Percentiles rank a stretch among this genome's conserved stretches.
phyloP scores from a whole-genome alignment of 768 basidiomycete genomes.

The Lentinula sp. region DNA sequence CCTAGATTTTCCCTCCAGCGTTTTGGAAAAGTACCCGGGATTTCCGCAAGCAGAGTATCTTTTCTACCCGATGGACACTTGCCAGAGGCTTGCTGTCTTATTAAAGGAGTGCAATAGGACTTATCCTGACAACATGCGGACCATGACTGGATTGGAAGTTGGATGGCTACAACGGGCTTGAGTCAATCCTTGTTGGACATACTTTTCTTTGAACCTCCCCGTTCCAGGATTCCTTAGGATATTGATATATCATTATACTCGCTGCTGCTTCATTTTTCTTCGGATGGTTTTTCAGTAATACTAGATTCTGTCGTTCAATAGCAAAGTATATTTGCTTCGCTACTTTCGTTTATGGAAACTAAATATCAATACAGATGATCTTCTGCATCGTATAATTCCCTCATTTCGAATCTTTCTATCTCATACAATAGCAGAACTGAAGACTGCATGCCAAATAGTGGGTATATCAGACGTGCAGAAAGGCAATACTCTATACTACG shows the following conservation, averaged over 20 bases:
- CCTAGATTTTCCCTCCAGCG: conserved; percentile 23
- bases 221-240: neutral
- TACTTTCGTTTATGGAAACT: too few species aligned
- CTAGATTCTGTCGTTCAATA: neutral
- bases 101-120: conserved; percentile 73
- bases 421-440: too few species aligned
- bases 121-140: conserved; percentile 70
- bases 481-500: too few species aligned
- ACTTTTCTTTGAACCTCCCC: neutral
- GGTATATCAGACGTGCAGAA: too few species aligned
- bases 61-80: conserved; percentile 75
- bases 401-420: too few species aligned
- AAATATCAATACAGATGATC: too few species aligned
- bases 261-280: neutral
- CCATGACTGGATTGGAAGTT: conserved; percentile 77
- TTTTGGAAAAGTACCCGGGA: conserved; percentile 67
- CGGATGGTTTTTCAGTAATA: neutral
- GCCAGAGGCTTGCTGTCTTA: conserved; percentile 60
- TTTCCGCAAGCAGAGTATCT: conserved; percentile 88
- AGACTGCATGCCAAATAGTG: too few species aligned
- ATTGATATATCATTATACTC: neutral
- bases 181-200: neutral
- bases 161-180: conserved; percentile 60
- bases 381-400: too few species aligned
- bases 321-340: neutral